Percentiles rank a stretch among this genome's conserved stretches.
phyloP scores from a whole-genome alignment of 345 rosid species.

The rapeseed (Brassica napus) region DNA sequence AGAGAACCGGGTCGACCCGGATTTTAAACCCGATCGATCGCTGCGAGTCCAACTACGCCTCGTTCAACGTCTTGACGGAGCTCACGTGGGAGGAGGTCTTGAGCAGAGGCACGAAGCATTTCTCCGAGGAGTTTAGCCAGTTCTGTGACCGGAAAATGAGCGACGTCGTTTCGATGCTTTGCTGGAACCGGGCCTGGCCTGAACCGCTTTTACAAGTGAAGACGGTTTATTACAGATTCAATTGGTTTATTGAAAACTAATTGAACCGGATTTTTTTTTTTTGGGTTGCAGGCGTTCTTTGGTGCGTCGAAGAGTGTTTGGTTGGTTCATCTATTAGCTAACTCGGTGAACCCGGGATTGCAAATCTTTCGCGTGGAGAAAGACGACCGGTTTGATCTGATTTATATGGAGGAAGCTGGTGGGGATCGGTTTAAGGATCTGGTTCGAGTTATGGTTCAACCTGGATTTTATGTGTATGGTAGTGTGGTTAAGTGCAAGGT shows the following conservation, averaged over 20 bases:
- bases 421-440: constrained; percentile 58
- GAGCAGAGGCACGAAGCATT: constrained; percentile 81
- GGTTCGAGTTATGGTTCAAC: constrained; percentile 82
- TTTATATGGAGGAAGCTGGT: constrained; percentile 85
- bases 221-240: constrained; percentile 1
- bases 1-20: constrained; percentile 51
- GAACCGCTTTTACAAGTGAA: constrained; percentile 71
- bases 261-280: not conserved
- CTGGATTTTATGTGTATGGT: constrained; percentile 86
- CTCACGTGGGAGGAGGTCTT: constrained; percentile 88
- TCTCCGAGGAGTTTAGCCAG: constrained; percentile 82
- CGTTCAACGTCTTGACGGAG: constrained; percentile 54
- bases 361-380: constrained; percentile 76
- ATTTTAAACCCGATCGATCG: constrained; percentile 74
- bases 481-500: constrained; percentile 90
- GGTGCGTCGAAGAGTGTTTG: constrained; percentile 82
- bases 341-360: constrained; percentile 80
- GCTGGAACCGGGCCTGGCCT: constrained; percentile 87
- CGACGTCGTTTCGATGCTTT: constrained; percentile 77
- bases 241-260: not conserved
- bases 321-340: constrained; percentile 88
- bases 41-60: constrained; percentile 65
- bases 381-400: constrained; percentile 58
- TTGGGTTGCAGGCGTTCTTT: constrained; percentile 86
- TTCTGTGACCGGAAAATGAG: constrained; percentile 94